Conservation (phyloP, 2,329 filamentous ascomycete species). For the Stagonosporopsis vannaccii region DNA sequence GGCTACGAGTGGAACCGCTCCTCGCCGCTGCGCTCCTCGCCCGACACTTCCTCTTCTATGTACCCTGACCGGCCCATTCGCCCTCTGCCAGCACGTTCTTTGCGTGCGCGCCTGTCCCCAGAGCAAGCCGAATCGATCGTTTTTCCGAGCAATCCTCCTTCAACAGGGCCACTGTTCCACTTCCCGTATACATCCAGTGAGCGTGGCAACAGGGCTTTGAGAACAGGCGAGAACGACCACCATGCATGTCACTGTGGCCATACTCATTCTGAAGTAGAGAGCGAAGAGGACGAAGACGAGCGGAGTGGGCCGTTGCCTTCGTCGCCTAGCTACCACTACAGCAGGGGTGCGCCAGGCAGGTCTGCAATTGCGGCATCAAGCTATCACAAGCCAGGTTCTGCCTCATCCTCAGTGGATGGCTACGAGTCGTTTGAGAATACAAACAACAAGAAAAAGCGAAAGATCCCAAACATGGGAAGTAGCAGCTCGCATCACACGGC, state of each 20-base stretch:
- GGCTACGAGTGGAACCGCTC: constrained; percentile 53
- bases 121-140: constrained; percentile 83
- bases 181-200: constrained; percentile 61
- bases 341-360: constrained; percentile 39
- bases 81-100: constrained; percentile 85
- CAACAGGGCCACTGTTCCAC: constrained; percentile 77
- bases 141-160: constrained; percentile 78
- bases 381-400: constrained; percentile 59
- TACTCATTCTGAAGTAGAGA: constrained; percentile 61
- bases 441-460: constrained; percentile 99
- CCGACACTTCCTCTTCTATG: constrained; percentile 79
- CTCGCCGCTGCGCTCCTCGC: constrained; percentile 51
- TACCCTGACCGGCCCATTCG: constrained; percentile 92
- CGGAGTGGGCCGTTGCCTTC: constrained; percentile 51
- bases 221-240: constrained; percentile 62
- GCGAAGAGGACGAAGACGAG: constrained; percentile 64
- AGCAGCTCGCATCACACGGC: constrained; percentile 63
- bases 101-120: constrained; percentile 86
- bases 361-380: constrained; percentile 37
- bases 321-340: constrained; percentile 50
- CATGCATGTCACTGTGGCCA: constrained; percentile 56
- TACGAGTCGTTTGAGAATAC: constrained; percentile 99
- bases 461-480: constrained; percentile 89
- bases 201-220: constrained; percentile 36
- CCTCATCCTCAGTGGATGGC: constrained; percentile 78